These are phyloP conservation scores for Penicillium crustosum DNA, from an alignment of 2,329 filamentous ascomycete species.

Conservation along the genomic window DNA sequence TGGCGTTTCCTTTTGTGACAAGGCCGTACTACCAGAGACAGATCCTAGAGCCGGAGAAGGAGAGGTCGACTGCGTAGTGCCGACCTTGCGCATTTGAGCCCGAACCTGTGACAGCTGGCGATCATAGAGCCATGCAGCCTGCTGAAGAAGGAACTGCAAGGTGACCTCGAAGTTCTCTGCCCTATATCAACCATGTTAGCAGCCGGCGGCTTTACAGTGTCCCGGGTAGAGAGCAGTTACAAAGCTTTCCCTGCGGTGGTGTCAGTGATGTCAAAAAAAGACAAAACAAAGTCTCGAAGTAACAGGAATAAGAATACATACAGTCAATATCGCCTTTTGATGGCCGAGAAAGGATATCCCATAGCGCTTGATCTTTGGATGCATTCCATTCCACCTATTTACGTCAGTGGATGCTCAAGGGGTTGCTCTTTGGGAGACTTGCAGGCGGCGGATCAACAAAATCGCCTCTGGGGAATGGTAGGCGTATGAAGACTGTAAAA, in stretches of 20 bases:
- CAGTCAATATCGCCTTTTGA: slow-evolving; percentile 84
- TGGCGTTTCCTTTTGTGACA: slow-evolving; percentile 34
- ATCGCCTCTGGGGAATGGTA: slow-evolving; percentile 83
- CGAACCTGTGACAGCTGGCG: slow-evolving; percentile 85
- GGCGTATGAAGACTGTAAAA: slow-evolving; percentile 76
- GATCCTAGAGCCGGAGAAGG: slow-evolving; percentile 47
- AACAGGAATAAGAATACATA: slow-evolving; percentile 48
- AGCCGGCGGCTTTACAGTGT: background rate
- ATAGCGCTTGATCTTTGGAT: slow-evolving; percentile 80
- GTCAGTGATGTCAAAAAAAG: slow-evolving; percentile 20
- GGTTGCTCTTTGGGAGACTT: slow-evolving; percentile 34
- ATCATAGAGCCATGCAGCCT: slow-evolving; percentile 92
- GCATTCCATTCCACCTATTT: slow-evolving; percentile 81
- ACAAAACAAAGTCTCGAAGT: background rate
- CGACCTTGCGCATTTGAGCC: slow-evolving; percentile 76
- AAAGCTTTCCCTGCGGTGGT: slow-evolving; percentile 66
- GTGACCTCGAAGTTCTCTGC: slow-evolving; percentile 79
- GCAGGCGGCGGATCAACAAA: slow-evolving; percentile 90
- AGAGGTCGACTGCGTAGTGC: slow-evolving; percentile 42
- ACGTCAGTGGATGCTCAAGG: slow-evolving; percentile 18
- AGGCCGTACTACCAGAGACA: slow-evolving; percentile 42
- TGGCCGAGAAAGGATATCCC: slow-evolving; percentile 82
- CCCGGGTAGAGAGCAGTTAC: slow-evolving; percentile 47
- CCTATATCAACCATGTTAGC: slow-evolving; percentile 42
- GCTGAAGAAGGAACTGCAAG: slow-evolving; percentile 83